Evolutionary conservation across 2,329 filamentous ascomycete species (phyloP), one percentile per base, ranked within the genome.

Genomic region (Pseudogymnoascus sp.): DNA sequence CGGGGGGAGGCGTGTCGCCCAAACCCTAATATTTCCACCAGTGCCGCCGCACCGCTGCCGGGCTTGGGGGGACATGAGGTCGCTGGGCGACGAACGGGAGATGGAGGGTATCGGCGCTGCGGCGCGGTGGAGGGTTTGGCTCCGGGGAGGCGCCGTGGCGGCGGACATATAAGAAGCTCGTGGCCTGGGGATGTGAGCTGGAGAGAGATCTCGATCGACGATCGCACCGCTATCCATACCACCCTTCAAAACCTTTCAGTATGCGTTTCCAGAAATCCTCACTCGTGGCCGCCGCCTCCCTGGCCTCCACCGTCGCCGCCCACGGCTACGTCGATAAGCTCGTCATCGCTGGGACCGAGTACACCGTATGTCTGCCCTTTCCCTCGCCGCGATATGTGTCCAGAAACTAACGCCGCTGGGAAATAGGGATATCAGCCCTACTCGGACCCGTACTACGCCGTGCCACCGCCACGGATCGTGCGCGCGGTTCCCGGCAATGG

Each of bases 401-500:
- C 12, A 60, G 39, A 58, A 59, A 64, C 62, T 61, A 61, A 52
- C 5, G 3, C 33, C 49, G 62, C 42, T 60, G 61, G 61, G 14
- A 65, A 64, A 61, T 25, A 55, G 52, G 70, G 72, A 68, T 71
- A 72, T 62, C 68, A 77, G 63, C 76, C 76, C 9, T 74, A 79
- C 67, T 65, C 69, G 28, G 78, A 80, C 67, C 77, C 77, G 0
- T 81, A 80, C 69, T 72, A 66, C 58, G 71, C 62, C 62, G 71
- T 72, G 11, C 65, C 62, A 55, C 79, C 80, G 14, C 66, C 80
- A 45, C 77, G 82, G n/a, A 79, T 85, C 69, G 83, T 83, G n/a
- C 80, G 83, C 16, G 74, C 76, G 6, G 79, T 86, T 62, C 77
- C 81, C 63, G 82, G 82, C 38, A 85, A 85, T 70, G 83, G 84